Evolutionary conservation across 108 stramenopile species (phyloP).

Genomic region (Skeletonema marinoi): DNA sequence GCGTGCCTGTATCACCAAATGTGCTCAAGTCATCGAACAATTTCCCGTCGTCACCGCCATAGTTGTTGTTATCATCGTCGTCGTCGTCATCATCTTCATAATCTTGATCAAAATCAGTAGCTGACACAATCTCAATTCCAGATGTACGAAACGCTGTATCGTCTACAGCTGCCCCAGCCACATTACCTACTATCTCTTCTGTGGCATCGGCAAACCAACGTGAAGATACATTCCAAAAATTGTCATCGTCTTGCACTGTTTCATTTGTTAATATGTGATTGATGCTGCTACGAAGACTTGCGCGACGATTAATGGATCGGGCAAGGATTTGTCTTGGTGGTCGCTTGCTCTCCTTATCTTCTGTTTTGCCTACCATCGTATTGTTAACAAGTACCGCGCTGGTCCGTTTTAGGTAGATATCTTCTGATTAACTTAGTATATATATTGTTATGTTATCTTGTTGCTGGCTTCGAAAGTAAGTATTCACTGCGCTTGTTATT

Average conservation of each 20-base stretch:
- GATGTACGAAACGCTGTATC: background rate
- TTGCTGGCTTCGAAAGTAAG: too few relatives aligned
- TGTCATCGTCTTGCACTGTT: background rate
- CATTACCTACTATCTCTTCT: background rate
- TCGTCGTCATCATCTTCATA: background rate
- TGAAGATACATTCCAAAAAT: slow-evolving; percentile 10
- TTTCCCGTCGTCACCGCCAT: background rate
- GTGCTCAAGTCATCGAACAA: background rate
- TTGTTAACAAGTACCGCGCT: too few relatives aligned
- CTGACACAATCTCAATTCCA: background rate
- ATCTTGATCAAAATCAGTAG: background rate
- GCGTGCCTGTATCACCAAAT: background rate
- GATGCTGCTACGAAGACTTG: background rate
- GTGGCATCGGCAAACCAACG: slow-evolving; percentile 11
- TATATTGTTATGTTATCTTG: too few relatives aligned
- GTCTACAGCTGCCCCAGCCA: background rate
- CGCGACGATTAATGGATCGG: background rate
- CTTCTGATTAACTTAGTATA: too few relatives aligned
- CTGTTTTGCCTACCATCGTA: background rate
- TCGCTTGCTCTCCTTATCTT: background rate
- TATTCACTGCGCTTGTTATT: too few relatives aligned
- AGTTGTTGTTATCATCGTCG: background rate
- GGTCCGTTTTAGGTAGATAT: too few relatives aligned
- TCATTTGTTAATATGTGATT: background rate
- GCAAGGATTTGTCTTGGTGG: background rate